Evolutionary conservation across 2,329 filamentous ascomycete species (phyloP), one percentile per base, ranked within the genome.

Genomic region (Annulohypoxylon truncatum): DNA sequence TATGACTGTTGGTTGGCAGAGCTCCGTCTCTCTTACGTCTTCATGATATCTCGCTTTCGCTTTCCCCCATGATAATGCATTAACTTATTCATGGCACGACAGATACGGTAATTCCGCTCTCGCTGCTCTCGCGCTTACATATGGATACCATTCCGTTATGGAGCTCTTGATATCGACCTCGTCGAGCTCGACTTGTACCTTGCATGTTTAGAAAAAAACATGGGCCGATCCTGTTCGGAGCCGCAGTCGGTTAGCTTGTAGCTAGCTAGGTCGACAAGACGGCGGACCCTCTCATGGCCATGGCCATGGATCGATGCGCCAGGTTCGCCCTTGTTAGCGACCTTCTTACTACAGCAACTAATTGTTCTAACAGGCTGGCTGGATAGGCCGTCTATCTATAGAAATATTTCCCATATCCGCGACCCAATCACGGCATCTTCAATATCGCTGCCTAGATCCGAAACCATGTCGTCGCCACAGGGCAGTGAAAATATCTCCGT

Each of bases 361-460:
- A 28, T 22, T 15, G 28, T 24, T 28, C 20, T 51, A 12, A 15
- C 35, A 53, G 35, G 26, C 48, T 51, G 42, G 46, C 20, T 9
- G 20, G 33, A 4, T 20, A 6, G 40, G 52, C 7, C 9, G 38
- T 20, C 38, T 42, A 42, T 10, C 38, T 42, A 42, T 42, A 42
- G 38, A 42, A 46, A 13, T n/a, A 6, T 20, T 51, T n/a, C n/a
- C 18, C 42, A 26, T 56, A 65, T 52, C 46, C 33, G 40, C 26
- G 38, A 29, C 42, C 58, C 53, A 62, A 66, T 63, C 58, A 48
- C 54, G 57, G 52, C 31, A 24, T n/a, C 35, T 20, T 61, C 52
- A 65, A 68, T 53, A 9, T 59, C 12, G 50, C 28, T 68, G 58
- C 53, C 63, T 64, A 38, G 35, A 13, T 35, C 33, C 24, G 50